Conservation (phyloP, 495 filamentous ascomycete species). For the Aspergillus taichungensis region DNA sequence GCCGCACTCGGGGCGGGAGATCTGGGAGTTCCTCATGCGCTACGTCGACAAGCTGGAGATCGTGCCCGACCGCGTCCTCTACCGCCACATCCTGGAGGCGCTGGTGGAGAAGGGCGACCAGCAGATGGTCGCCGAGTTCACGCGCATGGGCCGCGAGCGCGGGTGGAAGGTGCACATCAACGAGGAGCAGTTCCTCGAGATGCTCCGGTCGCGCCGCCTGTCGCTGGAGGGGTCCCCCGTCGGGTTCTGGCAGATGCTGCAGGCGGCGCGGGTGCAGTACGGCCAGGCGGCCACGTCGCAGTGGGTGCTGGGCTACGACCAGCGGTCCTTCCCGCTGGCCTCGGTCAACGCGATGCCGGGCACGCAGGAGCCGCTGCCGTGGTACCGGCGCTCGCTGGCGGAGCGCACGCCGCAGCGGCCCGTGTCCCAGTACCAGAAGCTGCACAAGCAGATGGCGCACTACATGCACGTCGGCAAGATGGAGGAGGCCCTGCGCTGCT, state of each 20-base stretch:
- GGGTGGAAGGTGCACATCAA: conserved; percentile 27
- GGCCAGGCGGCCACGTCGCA: conserved; percentile 24
- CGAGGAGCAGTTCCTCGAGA: conserved; percentile 18
- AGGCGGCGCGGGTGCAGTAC: conserved; percentile 28
- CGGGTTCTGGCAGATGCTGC: conserved; percentile 37
- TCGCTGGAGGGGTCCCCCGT: conserved; percentile 27
- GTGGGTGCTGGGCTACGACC: conserved; percentile 30
- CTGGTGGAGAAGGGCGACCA: conserved; percentile 30
- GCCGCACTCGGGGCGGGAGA: conserved; percentile 23
- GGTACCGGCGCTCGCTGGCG: conserved; percentile 22
- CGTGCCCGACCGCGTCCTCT: conserved; percentile 30
- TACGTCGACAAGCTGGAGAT: conserved; percentile 29
- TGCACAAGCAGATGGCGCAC: conserved; percentile 30
- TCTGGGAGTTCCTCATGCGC: conserved; percentile 25
- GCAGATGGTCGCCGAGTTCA: conserved; percentile 21
- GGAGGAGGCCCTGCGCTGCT: conserved; percentile 19
- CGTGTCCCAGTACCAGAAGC: conserved; percentile 23
- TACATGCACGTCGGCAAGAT: conserved; percentile 30
- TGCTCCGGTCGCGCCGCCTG: conserved; percentile 20
- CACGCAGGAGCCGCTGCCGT: conserved; percentile 7
- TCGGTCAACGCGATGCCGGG: conserved; percentile 16
- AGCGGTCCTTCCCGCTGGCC: conserved; percentile 15
- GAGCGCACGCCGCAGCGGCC: conserved; percentile 18
- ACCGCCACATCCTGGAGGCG: conserved; percentile 34
- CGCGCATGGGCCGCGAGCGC: conserved; percentile 17